Percentiles rank a stretch among this genome's conserved stretches.
Conservation (phyloP, 2,329 filamentous ascomycete genomes). For the Gnomoniopsis smithogilvyi region DNA sequence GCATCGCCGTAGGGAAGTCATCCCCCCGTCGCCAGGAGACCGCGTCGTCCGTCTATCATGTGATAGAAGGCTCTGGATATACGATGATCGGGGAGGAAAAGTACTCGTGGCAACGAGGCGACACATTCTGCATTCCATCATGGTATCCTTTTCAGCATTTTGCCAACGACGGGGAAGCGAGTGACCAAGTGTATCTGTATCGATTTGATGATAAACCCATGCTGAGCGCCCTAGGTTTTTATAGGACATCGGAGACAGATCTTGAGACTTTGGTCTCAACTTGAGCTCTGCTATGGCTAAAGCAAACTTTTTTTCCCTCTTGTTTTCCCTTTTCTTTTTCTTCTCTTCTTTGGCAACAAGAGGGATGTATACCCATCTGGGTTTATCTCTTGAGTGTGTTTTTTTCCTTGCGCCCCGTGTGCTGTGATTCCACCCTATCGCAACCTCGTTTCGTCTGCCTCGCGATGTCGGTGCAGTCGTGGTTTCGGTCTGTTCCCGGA, state of each 20-base stretch:
- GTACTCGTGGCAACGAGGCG: slow-evolving; percentile 43
- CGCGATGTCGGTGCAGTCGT: not conserved
- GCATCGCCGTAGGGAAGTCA: slow-evolving; percentile 33
- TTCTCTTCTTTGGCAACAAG: not conserved
- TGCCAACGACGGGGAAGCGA: slow-evolving; percentile 26
- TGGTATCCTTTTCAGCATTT: slow-evolving; percentile 50
- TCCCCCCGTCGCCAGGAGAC: slow-evolving; percentile 45
- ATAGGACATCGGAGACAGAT: slow-evolving; percentile 37
- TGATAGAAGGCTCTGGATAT: slow-evolving; percentile 43
- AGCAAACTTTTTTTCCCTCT: not conserved
- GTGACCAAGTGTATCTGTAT: slow-evolving; percentile 44
- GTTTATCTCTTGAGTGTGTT: not conserved
- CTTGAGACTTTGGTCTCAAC: slow-evolving; percentile 34
- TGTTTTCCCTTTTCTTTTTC: not conserved
- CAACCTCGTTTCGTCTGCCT: not conserved
- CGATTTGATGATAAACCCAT: slow-evolving; percentile 54
- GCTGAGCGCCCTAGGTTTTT: slow-evolving; percentile 49
- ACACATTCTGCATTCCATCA: slow-evolving; percentile 52
- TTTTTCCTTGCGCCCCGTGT: not conserved
- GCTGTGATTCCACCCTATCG: not conserved
- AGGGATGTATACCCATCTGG: not conserved
- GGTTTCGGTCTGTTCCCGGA: not conserved
- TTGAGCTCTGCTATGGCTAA: not conserved
- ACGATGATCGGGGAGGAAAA: slow-evolving; percentile 35
- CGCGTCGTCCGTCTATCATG: slow-evolving; percentile 50